These are phyloP conservation scores for Dryas octopetala DNA, from an alignment of 306 rosid species.

Conservation along the genomic window DNA sequence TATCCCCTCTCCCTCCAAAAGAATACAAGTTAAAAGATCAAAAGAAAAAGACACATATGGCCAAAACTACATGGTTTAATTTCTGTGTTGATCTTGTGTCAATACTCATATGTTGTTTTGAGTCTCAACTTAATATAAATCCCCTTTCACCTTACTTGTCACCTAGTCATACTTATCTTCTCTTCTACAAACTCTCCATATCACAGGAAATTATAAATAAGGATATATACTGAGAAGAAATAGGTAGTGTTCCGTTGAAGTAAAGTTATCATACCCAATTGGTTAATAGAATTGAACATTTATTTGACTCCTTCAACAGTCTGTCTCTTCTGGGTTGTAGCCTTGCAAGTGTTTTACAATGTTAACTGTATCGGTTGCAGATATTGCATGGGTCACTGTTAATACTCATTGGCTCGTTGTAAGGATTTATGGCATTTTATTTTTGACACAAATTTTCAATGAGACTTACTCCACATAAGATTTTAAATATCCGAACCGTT, in stretches of 20 bases:
- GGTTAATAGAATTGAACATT: neutral
- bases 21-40: too few relatives aligned
- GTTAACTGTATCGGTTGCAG: too few relatives aligned
- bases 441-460: too few relatives aligned
- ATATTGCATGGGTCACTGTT: too few relatives aligned
- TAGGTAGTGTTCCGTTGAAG: neutral
- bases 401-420: too few relatives aligned
- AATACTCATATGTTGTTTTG: too few relatives aligned
- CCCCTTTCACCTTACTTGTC: neutral
- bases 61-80: too few relatives aligned
- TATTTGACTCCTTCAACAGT: neutral
- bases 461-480: too few relatives aligned
- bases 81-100: too few relatives aligned
- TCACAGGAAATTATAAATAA: neutral
- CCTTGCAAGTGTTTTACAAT: neutral
- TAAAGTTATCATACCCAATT: constrained; percentile 2
- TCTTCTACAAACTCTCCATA: neutral
- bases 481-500: too few relatives aligned
- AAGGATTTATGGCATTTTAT: too few relatives aligned
- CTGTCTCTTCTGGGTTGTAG: neutral
- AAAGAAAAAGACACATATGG: neutral
- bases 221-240: neutral
- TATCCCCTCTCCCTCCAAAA: neutral
- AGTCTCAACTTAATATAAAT: too few relatives aligned
- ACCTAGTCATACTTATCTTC: neutral